Conservation (phyloP, 75 land plant genomes). For the Ceratopteris richardii region DNA sequence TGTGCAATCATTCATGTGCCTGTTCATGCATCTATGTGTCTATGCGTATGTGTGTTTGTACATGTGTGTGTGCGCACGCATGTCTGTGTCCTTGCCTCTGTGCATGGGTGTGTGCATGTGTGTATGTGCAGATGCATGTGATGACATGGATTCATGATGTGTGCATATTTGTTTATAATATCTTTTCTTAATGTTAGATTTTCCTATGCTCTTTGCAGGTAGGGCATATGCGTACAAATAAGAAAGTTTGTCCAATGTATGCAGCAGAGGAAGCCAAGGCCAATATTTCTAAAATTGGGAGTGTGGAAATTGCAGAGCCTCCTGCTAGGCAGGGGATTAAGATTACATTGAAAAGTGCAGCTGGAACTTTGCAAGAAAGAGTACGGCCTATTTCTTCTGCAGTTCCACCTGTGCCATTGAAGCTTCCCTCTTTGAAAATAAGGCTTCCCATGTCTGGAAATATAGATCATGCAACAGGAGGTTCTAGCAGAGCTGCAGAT, state of each 20-base stretch:
- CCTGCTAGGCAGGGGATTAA: slow-evolving; percentile 24
- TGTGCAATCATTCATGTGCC: too few relatives aligned
- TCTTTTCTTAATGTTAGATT: background rate
- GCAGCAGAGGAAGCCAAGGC: slow-evolving; percentile 56
- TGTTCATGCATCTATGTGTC: too few relatives aligned
- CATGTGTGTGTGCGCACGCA: too few relatives aligned
- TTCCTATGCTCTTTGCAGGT: slow-evolving; percentile 35
- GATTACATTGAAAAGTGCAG: slow-evolving; percentile 25
- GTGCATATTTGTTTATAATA: too few relatives aligned
- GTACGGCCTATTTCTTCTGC: background rate
- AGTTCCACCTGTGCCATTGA: slow-evolving; percentile 8
- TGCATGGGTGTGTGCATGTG: too few relatives aligned
- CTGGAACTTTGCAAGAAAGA: slow-evolving; percentile 13
- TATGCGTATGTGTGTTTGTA: too few relatives aligned
- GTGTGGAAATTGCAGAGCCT: background rate
- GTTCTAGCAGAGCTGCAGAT: background rate
- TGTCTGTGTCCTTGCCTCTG: too few relatives aligned
- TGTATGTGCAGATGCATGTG: too few relatives aligned
- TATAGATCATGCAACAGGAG: slow-evolving; percentile 4
- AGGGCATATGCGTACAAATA: slow-evolving; percentile 98
- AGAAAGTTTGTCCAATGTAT: slow-evolving; percentile 81
- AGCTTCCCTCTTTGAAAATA: slow-evolving; percentile 51
- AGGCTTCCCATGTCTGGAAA: slow-evolving; percentile 36
- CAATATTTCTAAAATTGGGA: slow-evolving; percentile 3
- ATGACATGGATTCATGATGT: too few relatives aligned